Evolutionary conservation across 2,329 filamentous ascomycete species (phyloP).

Genomic region (Thelonectria olida): DNA sequence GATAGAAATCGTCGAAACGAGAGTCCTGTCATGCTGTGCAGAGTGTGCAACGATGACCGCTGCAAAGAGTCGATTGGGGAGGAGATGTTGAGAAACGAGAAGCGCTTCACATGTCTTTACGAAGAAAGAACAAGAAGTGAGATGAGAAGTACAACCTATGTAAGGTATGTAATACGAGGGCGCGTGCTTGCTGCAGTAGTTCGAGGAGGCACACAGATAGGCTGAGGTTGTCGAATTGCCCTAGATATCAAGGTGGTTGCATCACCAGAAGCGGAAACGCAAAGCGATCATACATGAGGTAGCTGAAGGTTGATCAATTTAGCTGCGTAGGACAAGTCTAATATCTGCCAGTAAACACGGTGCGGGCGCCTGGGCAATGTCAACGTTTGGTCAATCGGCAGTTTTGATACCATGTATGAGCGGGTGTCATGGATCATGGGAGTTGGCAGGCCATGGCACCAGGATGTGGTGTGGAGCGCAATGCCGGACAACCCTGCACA

Average conservation of each 20-base stretch:
- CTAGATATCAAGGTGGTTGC: constrained; percentile 24
- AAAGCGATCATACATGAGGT: constrained; percentile 20
- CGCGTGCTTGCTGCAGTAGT: constrained; percentile 30
- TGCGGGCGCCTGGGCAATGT: constrained; percentile 20
- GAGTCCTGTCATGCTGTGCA: constrained; percentile 34
- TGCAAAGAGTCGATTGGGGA: constrained; percentile 17
- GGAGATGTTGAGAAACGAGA: constrained; percentile 8
- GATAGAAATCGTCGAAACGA: constrained; percentile 38
- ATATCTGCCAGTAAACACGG: constrained; percentile 28
- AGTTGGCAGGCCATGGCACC: constrained; percentile 1
- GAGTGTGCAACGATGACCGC: constrained; percentile 19
- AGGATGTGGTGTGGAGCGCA: constrained; percentile 19
- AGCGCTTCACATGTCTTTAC: constrained; percentile 30
- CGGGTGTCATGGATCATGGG: constrained; percentile 19
- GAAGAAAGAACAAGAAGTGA: neutral
- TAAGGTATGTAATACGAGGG: neutral
- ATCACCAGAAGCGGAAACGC: constrained; percentile 28
- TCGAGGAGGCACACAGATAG: neutral
- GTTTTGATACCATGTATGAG: constrained; percentile 21
- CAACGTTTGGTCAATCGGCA: constrained; percentile 10
- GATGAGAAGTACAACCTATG: constrained; percentile 9
- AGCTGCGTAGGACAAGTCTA: constrained; percentile 23
- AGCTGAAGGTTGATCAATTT: constrained; percentile 1
- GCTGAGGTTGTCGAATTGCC: constrained; percentile 27
- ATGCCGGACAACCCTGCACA: constrained; percentile 15